Percentiles rank a stretch among this genome's conserved stretches.
Conservation (phyloP, 148 eudicot genomes). For the Agrostemma githago region DNA sequence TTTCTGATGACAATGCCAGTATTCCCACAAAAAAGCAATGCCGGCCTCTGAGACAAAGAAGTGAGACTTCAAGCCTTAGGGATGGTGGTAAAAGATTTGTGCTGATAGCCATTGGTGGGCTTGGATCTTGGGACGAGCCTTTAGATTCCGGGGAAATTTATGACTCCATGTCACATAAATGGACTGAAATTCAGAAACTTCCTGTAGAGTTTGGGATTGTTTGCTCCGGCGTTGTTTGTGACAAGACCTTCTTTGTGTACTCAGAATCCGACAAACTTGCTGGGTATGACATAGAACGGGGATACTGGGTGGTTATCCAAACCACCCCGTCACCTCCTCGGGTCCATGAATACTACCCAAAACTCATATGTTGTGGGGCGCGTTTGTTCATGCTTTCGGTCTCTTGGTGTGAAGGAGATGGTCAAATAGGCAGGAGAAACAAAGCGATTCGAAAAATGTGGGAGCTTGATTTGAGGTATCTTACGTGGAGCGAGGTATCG, state of each 20-base stretch:
- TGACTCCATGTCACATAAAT: constrained; percentile 76
- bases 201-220: constrained; percentile 77
- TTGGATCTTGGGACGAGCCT: constrained; percentile 91
- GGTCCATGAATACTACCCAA: constrained; percentile 84
- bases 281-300: constrained; percentile 75
- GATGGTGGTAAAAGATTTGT: constrained; percentile 51
- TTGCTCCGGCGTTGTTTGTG: constrained; percentile 81
- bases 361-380: constrained; percentile 50
- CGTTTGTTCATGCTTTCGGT: constrained; percentile 86
- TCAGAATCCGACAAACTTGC: constrained; percentile 82
- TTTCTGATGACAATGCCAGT: constrained; percentile 53
- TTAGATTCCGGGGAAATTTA: constrained; percentile 82
- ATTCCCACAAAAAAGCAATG: constrained; percentile 35
- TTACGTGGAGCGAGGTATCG: constrained; percentile 69
- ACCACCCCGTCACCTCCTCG: constrained; percentile 71
- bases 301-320: constrained; percentile 70
- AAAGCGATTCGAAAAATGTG: constrained; percentile 88
- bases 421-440: constrained; percentile 93
- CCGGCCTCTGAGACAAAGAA: constrained; percentile 52
- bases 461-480: constrained; percentile 66
- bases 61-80: constrained; percentile 36
- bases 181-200: constrained; percentile 81
- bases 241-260: constrained; percentile 64
- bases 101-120: constrained; percentile 81
- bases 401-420: constrained; percentile 98